Evolutionary conservation across 2,329 filamentous ascomycete genomes (phyloP).

Genomic region (Neopestalotiopsis sp.): DNA sequence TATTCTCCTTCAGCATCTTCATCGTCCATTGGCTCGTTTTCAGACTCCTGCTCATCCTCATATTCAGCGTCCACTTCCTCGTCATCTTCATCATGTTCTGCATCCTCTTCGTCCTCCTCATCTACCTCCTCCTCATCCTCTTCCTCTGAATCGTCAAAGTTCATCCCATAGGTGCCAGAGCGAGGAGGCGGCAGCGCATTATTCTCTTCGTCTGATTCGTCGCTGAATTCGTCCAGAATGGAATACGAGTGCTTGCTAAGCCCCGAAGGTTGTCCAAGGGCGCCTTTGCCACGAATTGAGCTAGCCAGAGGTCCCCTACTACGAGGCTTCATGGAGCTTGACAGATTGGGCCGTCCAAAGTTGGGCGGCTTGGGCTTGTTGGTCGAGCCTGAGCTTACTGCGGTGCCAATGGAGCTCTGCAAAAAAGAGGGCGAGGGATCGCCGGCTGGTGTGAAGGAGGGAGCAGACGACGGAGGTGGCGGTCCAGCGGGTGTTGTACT

Average conservation of each 20-base stretch:
- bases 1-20: slow-evolving; percentile 38
- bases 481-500: slow-evolving; percentile 59
- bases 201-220: slow-evolving; percentile 43
- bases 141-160: slow-evolving; percentile 42
- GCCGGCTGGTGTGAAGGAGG: slow-evolving; percentile 61
- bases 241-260: slow-evolving; percentile 51
- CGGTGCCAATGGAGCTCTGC: slow-evolving; percentile 57
- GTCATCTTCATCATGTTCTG: slow-evolving; percentile 39
- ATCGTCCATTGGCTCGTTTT: slow-evolving; percentile 34
- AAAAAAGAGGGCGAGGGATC: slow-evolving; percentile 60
- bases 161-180: slow-evolving; percentile 29
- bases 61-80: slow-evolving; percentile 50
- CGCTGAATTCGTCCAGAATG: slow-evolving; percentile 36
- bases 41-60: slow-evolving; percentile 35
- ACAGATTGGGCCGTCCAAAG: slow-evolving; percentile 41
- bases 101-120: slow-evolving; percentile 46
- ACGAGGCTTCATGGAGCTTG: slow-evolving; percentile 33
- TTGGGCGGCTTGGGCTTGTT: slow-evolving; percentile 43
- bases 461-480: slow-evolving; percentile 51
- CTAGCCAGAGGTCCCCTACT: slow-evolving; percentile 51
- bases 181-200: slow-evolving; percentile 23
- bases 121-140: slow-evolving; percentile 35
- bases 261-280: slow-evolving; percentile 51
- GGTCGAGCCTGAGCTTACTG: slow-evolving; percentile 16
- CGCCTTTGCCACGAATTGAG: slow-evolving; percentile 46